Base-by-base conservation (phyloP, 1,284 basidiomycete species). In the Tilletia indica region DNA sequence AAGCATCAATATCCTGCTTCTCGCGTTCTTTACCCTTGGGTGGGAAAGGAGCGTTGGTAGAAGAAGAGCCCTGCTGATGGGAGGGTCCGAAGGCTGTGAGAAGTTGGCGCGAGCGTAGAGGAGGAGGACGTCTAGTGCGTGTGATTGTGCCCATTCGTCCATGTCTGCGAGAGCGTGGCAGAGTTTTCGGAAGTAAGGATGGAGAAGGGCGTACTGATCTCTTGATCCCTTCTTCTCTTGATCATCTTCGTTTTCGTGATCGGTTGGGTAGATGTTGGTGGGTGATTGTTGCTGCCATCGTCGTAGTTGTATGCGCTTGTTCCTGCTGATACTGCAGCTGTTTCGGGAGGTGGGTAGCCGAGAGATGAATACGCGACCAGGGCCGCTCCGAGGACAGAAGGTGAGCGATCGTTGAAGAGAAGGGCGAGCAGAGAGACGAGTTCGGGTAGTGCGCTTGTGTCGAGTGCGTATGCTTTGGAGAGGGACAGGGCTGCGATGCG, bases 141-240 rank as follows among this genome's bases (percentile, higher is more conserved):
- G 89, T 4, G 92, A 88, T 84, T 98, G 97, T 0, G 93, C 93
- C 96, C 96, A 99, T 83, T 97, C 94, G 80, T 99, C 96, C 19
- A 92, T 91, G 79, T 99, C 95, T 42, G 93, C 88, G 0, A 99
- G 86, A 16, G 92, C 88, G 63, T 89, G 88, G 82, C 94, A 97
- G 64, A 96, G 87, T 61, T 92, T 89, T 38, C 95, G 88, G 80
- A 92, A 99, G 80, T 96, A 92, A 34, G 89, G 88, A 82, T 99
- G 97, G 0, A 99, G 85, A 5, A 97, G 89, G 79, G 96, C 92
- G 39, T 79, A 83, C 4, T 74, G 68, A 47, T 68, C 21, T 48
- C 25, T 34, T 66, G 25, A n/a, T 31, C 63, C 25, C 12, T 11
- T 31, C 38, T 39, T 31, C 25, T 31, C 25, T 31, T 2, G 1